Evolutionary conservation across 352 stramenopile genomes (phyloP), one percentile per base, ranked within the genome.

Genomic region (Blastocystis sp.): DNA sequence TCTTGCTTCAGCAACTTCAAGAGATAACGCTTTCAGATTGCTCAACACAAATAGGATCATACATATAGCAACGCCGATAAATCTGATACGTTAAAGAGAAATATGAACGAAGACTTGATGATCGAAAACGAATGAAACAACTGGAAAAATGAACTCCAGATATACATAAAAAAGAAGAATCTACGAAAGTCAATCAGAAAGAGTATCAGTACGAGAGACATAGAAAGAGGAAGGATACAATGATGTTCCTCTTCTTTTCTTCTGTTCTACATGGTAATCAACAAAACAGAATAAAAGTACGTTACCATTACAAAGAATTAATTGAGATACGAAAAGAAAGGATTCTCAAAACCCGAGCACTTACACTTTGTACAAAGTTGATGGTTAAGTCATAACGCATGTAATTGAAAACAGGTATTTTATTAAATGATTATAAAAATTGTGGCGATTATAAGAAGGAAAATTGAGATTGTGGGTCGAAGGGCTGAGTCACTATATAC

Each of bases 121-220:
- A 83, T 24, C 11, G 71, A 52, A 43, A 83, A 66, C 7, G 46
- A n/a, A n/a, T 42, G 71, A 16, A 83, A 83, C 19, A 66, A n/a
- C 24, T 63, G 27, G 51, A 83, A 83, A 19, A 83, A 65, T 19
- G 29, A 51, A 56, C 71, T 83, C 71, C 71, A 83, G 16, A 63
- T 83, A 43, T 65, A 83, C 71, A 83, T 83, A 56, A 83, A 83
- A 49, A 83, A 83, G 27, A 83, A 83, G 51, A 83, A 83, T 52
- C 71, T 83, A 66, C 9, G 9, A 9, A 9, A 39, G 16, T 83
- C 11, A 65, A 42, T 16, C 5, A 0, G 27, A 49, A n/a, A 14
- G 42, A 32, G n/a, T n/a, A 66, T 43, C 14, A 52, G 71, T 83
- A 83, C 71, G 71, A 67, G 19, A 63, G 35, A 42, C 71, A 66